Evolutionary conservation across 495 filamentous ascomycete genomes (phyloP).

Genomic region (Penicillium dipodomyicola): DNA sequence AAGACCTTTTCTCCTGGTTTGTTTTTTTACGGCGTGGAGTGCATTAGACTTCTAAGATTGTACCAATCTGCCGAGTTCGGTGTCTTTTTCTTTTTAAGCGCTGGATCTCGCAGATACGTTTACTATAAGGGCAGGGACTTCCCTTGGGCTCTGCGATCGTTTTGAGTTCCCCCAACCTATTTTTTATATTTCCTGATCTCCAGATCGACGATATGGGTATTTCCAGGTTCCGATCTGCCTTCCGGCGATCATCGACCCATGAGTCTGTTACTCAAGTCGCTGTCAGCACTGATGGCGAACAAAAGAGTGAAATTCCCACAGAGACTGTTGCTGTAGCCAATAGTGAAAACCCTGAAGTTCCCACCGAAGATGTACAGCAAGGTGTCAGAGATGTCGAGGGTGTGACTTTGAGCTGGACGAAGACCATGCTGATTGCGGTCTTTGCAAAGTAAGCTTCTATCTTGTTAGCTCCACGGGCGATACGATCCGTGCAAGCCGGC

Average conservation of each 20-base stretch:
- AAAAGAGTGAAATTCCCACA: slow-evolving; percentile 9
- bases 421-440: slow-evolving; percentile 35
- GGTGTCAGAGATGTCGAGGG: slow-evolving; percentile 49
- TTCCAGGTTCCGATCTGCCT: slow-evolving; percentile 12
- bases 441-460: slow-evolving; percentile 38
- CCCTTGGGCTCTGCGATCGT: neutral
- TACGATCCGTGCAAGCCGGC: neutral
- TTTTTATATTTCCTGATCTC: neutral
- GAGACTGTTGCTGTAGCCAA: slow-evolving; percentile 4
- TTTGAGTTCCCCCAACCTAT: slow-evolving; percentile 5
- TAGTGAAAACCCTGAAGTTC: slow-evolving; percentile 5
- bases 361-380: slow-evolving; percentile 30
- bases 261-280: slow-evolving; percentile 10
- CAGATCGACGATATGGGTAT: slow-evolving; percentile 6
- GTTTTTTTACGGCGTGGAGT: slow-evolving; percentile 6
- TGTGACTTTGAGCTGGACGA: slow-evolving; percentile 43
- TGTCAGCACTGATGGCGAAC: neutral
- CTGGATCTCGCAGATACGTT: neutral
- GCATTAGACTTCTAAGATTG: slow-evolving; percentile 2
- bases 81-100: neutral
- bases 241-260: slow-evolving; percentile 14
- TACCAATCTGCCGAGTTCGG: slow-evolving; percentile 12
- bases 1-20: slow-evolving; percentile 4
- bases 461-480: neutral
- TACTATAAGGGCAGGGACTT: slow-evolving; percentile 3